Conservation (phyloP, 306 rosid genomes). For the Fragaria iinumae region DNA sequence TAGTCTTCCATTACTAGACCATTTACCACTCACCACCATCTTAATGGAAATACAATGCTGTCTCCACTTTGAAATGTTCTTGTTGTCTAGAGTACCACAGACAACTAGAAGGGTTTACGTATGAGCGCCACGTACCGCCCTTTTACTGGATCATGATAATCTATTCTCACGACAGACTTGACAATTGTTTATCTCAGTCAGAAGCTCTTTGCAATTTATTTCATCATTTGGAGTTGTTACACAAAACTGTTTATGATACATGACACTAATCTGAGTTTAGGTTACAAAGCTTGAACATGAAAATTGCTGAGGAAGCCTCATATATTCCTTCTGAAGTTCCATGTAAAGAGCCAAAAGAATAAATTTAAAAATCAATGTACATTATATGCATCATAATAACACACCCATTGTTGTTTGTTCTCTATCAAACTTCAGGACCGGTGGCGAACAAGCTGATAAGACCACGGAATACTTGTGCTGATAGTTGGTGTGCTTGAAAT, state of each 20-base stretch:
- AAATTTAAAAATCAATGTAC: not conserved
- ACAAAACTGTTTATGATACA: not conserved
- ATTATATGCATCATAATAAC: not conserved
- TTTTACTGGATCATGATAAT: not conserved
- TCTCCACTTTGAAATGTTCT: not conserved
- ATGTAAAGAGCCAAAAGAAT: not conserved
- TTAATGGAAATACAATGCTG: not conserved
- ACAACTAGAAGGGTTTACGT: not conserved
- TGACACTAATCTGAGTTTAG: not conserved
- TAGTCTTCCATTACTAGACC: conserved; percentile 7
- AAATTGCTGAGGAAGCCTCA: not conserved
- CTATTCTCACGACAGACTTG: not conserved
- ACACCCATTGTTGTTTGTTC: not conserved
- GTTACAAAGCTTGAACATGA: conserved; percentile 7
- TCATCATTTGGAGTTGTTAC: not conserved
- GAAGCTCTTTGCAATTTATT: not conserved
- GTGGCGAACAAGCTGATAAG: conserved; percentile 79
- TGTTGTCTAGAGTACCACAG: not conserved
- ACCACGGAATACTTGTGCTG: conserved; percentile 88
- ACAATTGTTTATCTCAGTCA: not conserved
- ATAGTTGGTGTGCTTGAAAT: conserved; percentile 81
- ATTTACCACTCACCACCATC: not conserved
- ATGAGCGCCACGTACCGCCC: not conserved
- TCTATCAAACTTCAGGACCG: conserved; percentile 72
- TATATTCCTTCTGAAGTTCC: not conserved